Conservation (phyloP, 352 stramenopile genomes). For the Phytophthora megakarya region DNA sequence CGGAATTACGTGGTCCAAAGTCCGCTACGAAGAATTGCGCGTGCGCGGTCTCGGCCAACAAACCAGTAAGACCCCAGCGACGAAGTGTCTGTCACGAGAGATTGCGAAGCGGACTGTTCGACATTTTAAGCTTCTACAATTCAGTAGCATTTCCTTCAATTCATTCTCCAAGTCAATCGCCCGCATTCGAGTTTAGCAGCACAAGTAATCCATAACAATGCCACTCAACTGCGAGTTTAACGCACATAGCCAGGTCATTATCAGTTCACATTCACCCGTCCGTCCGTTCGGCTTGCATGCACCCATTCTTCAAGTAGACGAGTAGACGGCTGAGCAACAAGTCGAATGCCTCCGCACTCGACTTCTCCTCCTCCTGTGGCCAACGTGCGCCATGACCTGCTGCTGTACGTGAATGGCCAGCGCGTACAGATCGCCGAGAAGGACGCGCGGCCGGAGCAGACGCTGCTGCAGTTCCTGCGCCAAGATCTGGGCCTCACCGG, state of each 20-base stretch:
- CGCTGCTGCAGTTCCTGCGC: conserved; percentile 86
- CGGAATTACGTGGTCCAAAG: too few relatives aligned
- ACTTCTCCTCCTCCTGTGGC: conserved; percentile 3
- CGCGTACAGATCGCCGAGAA: conserved; percentile 54
- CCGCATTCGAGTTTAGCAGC: not conserved
- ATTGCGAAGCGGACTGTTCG: too few relatives aligned
- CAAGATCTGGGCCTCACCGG: conserved; percentile 70
- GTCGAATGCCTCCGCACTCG: conserved; percentile 21
- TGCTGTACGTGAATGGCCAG: conserved; percentile 81
- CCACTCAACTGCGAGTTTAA: not conserved
- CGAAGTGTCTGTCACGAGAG: not conserved
- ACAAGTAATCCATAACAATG: not conserved
- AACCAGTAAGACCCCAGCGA: not conserved
- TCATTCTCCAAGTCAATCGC: not conserved
- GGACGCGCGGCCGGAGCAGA: conserved; percentile 71
- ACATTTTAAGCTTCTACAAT: not conserved
- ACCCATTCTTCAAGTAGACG: conserved; percentile 29
- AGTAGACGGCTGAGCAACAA: not conserved
- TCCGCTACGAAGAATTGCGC: too few relatives aligned
- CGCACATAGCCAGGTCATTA: not conserved
- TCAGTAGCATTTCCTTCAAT: not conserved
- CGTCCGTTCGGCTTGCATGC: not conserved
- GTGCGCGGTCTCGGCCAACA: not conserved
- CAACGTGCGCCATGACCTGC: conserved; percentile 51
- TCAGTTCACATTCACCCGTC: conserved; percentile 19